phyloP scores from a whole-genome alignment of 2,329 filamentous ascomycete species.

The Thelonectria discophora region DNA sequence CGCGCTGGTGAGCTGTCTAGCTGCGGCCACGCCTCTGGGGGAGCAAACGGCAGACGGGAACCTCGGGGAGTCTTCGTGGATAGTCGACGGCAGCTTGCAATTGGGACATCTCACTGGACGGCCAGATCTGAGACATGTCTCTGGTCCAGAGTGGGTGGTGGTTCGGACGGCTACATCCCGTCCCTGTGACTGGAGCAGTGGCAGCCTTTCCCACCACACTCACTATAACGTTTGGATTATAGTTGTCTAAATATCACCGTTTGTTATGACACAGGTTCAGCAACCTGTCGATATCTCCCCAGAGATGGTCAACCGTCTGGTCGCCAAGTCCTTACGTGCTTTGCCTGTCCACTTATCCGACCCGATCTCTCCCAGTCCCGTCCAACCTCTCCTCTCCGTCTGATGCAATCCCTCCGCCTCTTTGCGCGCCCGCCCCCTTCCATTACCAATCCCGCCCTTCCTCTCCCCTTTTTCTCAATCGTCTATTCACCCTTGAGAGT shows the following conservation, averaged over 20 bases:
- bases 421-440: not conserved
- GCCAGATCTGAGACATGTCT: conserved; percentile 4
- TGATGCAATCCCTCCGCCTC: conserved; percentile 1
- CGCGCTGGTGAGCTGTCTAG: conserved; percentile 3
- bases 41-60: not conserved
- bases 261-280: not conserved
- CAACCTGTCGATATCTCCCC: no score
- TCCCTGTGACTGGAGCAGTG: not conserved
- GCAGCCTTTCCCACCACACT: not conserved
- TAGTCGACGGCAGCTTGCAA: conserved; percentile 10
- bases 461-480: conserved; percentile 11
- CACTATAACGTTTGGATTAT: conserved; percentile 1
- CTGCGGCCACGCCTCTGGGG: not conserved
- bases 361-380: not conserved
- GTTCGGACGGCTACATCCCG: conserved; percentile 12
- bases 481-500: conserved; percentile 6
- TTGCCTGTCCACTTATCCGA: not conserved
- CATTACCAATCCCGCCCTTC: not conserved
- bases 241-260: not conserved
- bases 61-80: conserved; percentile 7
- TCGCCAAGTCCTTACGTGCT: no score
- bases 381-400: not conserved
- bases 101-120: conserved; percentile 20
- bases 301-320: no score
- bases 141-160: conserved; percentile 2